Evolutionary conservation across 495 filamentous ascomycete genomes (phyloP).

Genomic region (Xylaria telfairii): DNA sequence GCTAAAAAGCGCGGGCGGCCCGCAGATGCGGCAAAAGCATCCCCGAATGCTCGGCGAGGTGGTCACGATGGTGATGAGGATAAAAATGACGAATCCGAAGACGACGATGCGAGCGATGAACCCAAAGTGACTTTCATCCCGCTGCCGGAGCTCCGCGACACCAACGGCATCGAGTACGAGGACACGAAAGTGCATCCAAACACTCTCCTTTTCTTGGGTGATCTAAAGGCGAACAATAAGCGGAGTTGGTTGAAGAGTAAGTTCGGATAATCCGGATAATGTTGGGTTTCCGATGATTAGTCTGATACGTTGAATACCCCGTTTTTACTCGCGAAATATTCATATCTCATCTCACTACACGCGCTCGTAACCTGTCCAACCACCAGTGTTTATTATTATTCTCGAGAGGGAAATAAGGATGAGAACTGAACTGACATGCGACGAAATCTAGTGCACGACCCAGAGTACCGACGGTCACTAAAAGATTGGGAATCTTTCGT

Average conservation of each 20-base stretch:
- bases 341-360: neutral
- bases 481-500: slow-evolving; percentile 81
- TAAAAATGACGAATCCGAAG: slow-evolving; percentile 39
- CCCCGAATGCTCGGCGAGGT: slow-evolving; percentile 1
- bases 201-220: slow-evolving; percentile 76
- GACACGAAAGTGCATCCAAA: slow-evolving; percentile 79
- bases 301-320: neutral
- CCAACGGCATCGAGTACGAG: slow-evolving; percentile 68
- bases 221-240: slow-evolving; percentile 79
- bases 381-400: no score
- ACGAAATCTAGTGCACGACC: slow-evolving; percentile 66
- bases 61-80: slow-evolving; percentile 21
- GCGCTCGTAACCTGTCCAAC: neutral
- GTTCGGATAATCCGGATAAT: no score
- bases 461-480: slow-evolving; percentile 74
- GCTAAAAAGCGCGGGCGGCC: slow-evolving; percentile 18
- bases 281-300: neutral
- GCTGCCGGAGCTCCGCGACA: slow-evolving; percentile 71
- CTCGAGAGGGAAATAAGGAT: neutral
- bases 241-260: slow-evolving; percentile 81
- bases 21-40: slow-evolving; percentile 23
- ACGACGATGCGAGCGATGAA: slow-evolving; percentile 44
- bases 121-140: slow-evolving; percentile 63
- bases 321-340: neutral
- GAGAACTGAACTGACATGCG: slow-evolving; percentile 15